These are phyloP conservation scores for Eimeria zaria DNA, from an alignment of 169 alveolate species.

Conservation along the genomic window DNA sequence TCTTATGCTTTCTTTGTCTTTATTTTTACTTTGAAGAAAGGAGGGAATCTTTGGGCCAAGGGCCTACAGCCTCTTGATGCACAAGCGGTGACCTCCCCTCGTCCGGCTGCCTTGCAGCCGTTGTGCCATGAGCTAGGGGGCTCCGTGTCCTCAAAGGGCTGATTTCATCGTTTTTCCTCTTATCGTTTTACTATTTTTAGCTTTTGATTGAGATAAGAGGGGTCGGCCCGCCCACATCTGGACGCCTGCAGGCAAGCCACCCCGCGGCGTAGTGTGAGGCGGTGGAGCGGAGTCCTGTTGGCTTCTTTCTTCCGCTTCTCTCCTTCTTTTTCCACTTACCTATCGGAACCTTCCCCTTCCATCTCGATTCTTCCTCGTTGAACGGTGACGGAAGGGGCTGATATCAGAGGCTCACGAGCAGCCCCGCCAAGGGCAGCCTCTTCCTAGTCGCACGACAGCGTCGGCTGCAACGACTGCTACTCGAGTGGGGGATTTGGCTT, in stretches of 20 bases:
- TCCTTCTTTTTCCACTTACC: background rate
- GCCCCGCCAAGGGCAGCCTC: slow-evolving; percentile 21
- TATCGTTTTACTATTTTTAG: slow-evolving; percentile 20
- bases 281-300: slow-evolving; percentile 19
- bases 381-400: background rate
- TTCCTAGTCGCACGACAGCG: background rate
- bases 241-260: slow-evolving; percentile 31
- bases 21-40: slow-evolving; percentile 34
- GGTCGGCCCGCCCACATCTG: slow-evolving; percentile 5
- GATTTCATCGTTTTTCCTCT: background rate
- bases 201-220: slow-evolving; percentile 2
- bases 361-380: background rate
- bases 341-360: slow-evolving; percentile 13
- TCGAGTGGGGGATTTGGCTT: background rate
- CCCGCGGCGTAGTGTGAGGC: slow-evolving; percentile 52
- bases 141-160: background rate
- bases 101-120: slow-evolving; percentile 71
- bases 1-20: slow-evolving; percentile 33
- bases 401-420: background rate
- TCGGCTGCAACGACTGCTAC: slow-evolving; percentile 12
- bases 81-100: slow-evolving; percentile 73
- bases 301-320: slow-evolving; percentile 63
- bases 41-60: slow-evolving; percentile 11
- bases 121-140: slow-evolving; percentile 19
- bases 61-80: slow-evolving; percentile 50